Base-by-base conservation (phyloP, 768 basidiomycete genomes). In the Exidia glandulosa region DNA sequence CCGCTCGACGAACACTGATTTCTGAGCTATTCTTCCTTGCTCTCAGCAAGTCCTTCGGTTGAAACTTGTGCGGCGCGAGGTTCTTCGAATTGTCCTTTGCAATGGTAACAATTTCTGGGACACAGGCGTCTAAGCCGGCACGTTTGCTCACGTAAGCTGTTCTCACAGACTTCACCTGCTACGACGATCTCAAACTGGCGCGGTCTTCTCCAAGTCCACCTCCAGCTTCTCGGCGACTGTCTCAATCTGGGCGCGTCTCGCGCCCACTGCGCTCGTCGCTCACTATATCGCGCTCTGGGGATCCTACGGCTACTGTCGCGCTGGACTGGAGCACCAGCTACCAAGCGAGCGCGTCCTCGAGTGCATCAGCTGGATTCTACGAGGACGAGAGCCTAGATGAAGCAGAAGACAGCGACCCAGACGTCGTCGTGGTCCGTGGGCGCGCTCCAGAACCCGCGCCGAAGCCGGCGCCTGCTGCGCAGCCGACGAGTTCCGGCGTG, bases 321-420 rank as follows among this genome's bases (percentile, higher is more conserved):
- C 67, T 83, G 64, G 89, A 85, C 64, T 83, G 89, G 84, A 92
- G 88, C 67, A 90, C 89, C 13, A 91, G 89, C 64, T 92, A 92
- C 72, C 86, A 90, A 61, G 90, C 85, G 31, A 90, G 90, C 55
- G 66, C 66, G 50, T 88, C 88, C 33, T 90, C 88, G 10, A 83
- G 86, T 88, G 34, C n/a, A n/a, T n/a, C n/a, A n/a, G n/a, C 36
- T 25, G 30, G 23, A 75, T 84, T 63, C 78, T 54, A 54, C 19
- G 50, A 54, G 50, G 57, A 34, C 37, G 36, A 56, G 32, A 37
- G 57, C 59, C 16, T 37, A 23, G 62, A 59, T 30, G 56, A 41
- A 32, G 34, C 30, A 32, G 57, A 58, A 36, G 56, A 54, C 50
- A 54, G 50, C 50, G 50, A 54, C 16, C 14, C 14, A 12, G 50